Conservation (phyloP, 805 yeast genomes). For the Kodamaea kakaduensis region DNA sequence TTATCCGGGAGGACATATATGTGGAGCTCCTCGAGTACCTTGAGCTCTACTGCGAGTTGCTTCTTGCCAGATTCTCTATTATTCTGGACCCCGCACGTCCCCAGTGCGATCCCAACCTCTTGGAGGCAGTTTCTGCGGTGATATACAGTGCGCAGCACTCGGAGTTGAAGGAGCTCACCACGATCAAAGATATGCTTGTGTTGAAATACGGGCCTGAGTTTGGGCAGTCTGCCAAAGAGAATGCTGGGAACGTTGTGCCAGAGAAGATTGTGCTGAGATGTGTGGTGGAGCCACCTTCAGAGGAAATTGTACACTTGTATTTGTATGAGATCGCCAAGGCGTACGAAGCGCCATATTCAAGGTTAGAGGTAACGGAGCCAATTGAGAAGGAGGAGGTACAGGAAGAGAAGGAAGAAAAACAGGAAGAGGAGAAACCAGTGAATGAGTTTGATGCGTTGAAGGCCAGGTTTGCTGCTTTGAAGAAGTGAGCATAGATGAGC, state of each 20-base stretch:
- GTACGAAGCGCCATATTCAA: conserved; percentile 71
- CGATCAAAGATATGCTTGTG: conserved; percentile 58
- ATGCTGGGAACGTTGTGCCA: conserved; percentile 51
- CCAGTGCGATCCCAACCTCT: conserved; percentile 54
- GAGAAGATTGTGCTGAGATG: conserved; percentile 63
- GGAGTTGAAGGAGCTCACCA: conserved; percentile 67
- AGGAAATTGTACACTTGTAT: conserved; percentile 63
- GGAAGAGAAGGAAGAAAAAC: conserved; percentile 14
- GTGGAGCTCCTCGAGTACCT: conserved; percentile 74
- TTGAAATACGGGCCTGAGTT: conserved; percentile 68
- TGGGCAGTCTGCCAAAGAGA: conserved; percentile 50
- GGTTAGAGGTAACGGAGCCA: conserved; percentile 27
- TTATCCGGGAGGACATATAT: conserved; percentile 76
- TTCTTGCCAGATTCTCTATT: conserved; percentile 69
- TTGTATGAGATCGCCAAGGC: conserved; percentile 77
- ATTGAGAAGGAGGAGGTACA: conserved; percentile 17
- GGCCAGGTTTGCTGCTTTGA: conserved; percentile 76
- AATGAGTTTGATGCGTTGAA: conserved; percentile 61
- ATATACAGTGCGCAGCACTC: conserved; percentile 68
- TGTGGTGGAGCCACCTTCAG: conserved; percentile 61
- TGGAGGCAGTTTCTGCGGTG: conserved; percentile 70
- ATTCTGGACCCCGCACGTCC: conserved; percentile 42
- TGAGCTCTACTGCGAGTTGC: conserved; percentile 77
- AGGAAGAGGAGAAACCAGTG: conserved; percentile 16
- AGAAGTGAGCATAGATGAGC: conserved; percentile 11